phyloP scores from a whole-genome alignment of 2,329 filamentous ascomycete genomes.

The Allantophomopsis cytisporea region DNA sequence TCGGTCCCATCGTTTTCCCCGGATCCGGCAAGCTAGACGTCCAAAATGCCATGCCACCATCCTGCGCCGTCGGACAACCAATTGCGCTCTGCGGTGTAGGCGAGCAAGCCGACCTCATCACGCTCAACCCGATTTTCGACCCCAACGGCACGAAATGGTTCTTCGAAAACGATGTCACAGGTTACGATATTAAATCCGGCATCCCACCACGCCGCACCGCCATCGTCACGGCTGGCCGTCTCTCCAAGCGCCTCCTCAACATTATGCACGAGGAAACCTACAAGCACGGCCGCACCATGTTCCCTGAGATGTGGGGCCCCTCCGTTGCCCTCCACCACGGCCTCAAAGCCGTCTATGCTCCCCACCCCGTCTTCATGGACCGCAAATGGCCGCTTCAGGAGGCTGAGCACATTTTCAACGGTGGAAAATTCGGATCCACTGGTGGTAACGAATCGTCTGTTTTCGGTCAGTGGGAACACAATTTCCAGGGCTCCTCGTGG shows the following conservation, averaged over 20 bases:
- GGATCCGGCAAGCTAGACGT: conserved; percentile 20
- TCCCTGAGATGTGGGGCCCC: conserved; percentile 68
- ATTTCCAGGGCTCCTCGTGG: conserved; percentile 72
- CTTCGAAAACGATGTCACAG: conserved; percentile 52
- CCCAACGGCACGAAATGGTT: conserved; percentile 60
- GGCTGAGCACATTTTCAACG: conserved; percentile 68
- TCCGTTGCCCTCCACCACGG: conserved; percentile 61
- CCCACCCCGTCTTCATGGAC: conserved; percentile 71
- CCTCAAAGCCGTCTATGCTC: conserved; percentile 65
- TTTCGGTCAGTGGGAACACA: conserved; percentile 63
- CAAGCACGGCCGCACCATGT: conserved; percentile 56
- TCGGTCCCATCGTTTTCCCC: conserved; percentile 49
- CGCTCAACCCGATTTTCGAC: conserved; percentile 66
- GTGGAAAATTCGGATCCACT: conserved; percentile 51
- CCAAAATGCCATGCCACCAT: conserved; percentile 19
- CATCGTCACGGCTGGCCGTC: conserved; percentile 58
- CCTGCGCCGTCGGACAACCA: conserved; percentile 44
- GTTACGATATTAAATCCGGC: conserved; percentile 39
- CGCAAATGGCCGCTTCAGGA: conserved; percentile 60
- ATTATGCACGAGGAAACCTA: conserved; percentile 67
- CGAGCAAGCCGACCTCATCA: conserved; percentile 64
- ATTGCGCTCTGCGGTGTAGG: conserved; percentile 58
- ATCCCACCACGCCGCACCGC: conserved; percentile 54
- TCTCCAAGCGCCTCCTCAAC: conserved; percentile 50
- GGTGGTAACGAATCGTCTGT: conserved; percentile 51